A percentile compares a stretch with the other conserved stretches of the same genome.
Evolutionary conservation across 2,329 filamentous ascomycete species (phyloP).

Genomic region (Venturia asperata): DNA sequence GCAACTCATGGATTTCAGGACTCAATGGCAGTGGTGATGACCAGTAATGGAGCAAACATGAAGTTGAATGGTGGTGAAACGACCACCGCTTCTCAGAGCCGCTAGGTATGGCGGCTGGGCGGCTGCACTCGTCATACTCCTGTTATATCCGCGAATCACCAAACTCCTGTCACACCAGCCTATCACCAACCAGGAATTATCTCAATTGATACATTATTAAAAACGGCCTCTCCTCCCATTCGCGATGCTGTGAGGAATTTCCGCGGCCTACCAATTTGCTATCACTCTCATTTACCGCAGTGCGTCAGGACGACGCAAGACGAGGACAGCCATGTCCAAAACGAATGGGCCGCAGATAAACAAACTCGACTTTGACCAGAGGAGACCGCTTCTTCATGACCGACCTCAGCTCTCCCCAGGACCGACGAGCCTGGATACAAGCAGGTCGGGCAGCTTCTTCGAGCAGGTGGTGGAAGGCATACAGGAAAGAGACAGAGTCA

Average conservation of each 20-base stretch:
- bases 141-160: neutral
- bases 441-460: conserved; percentile 49
- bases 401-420: conserved; percentile 27
- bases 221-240: conserved; percentile 9
- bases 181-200: neutral
- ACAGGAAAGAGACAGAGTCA: conserved; percentile 49
- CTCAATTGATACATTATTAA: neutral
- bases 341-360: conserved; percentile 32
- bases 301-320: neutral
- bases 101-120: neutral
- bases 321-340: conserved; percentile 9
- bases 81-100: neutral
- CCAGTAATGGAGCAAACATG: neutral
- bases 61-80: conserved; percentile 4
- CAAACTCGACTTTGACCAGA: conserved; percentile 44
- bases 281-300: neutral
- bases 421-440: conserved; percentile 35
- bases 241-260: conserved; percentile 10
- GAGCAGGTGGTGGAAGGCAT: conserved; percentile 55
- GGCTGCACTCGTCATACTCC: neutral
- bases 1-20: neutral
- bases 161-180: conserved; percentile 8
- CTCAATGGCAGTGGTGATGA: neutral
- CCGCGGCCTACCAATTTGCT: neutral
- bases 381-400: conserved; percentile 37